Evolutionary conservation across 805 yeast genomes (phyloP).

Genomic region (Suhomyces tanzawaensis): DNA sequence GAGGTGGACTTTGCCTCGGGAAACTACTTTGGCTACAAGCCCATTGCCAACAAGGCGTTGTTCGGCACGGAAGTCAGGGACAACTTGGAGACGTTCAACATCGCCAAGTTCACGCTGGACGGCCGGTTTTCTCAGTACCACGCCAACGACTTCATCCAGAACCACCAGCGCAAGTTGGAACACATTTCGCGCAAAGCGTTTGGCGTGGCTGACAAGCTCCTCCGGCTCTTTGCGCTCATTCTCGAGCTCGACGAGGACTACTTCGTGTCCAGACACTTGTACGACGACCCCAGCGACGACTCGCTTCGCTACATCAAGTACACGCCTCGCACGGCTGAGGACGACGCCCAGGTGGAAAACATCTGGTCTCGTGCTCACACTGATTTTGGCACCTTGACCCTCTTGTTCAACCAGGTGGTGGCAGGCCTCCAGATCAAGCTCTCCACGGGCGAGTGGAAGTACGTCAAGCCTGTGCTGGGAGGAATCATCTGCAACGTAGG

Average conservation of each 20-base stretch:
- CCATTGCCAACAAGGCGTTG: constrained; percentile 29
- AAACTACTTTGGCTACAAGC: constrained; percentile 33
- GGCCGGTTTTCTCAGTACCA: constrained; percentile 17
- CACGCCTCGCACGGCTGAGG: constrained; percentile 26
- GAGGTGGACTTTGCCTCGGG: constrained; percentile 27
- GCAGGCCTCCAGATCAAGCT: constrained; percentile 34
- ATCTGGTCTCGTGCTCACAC: constrained; percentile 37
- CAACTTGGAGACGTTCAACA: constrained; percentile 29
- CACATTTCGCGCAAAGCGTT: constrained; percentile 20
- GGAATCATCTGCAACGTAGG: constrained; percentile 36
- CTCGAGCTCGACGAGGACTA: constrained; percentile 33
- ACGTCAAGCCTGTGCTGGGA: constrained; percentile 30
- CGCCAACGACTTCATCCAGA: constrained; percentile 22
- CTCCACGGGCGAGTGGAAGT: constrained; percentile 31
- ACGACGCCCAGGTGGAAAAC: constrained; percentile 28
- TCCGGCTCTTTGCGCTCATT: constrained; percentile 31
- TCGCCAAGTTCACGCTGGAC: constrained; percentile 30
- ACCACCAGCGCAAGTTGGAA: constrained; percentile 20
- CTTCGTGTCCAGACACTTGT: constrained; percentile 29
- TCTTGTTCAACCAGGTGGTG: constrained; percentile 33
- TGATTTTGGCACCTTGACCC: constrained; percentile 35
- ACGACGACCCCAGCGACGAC: constrained; percentile 34
- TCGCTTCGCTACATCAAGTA: constrained; percentile 34
- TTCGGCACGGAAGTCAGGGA: constrained; percentile 29
- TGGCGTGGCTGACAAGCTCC: constrained; percentile 22